Evolutionary conservation across 2,329 filamentous ascomycete species (phyloP).

Genomic region (Lasiodiplodia theobromae): DNA sequence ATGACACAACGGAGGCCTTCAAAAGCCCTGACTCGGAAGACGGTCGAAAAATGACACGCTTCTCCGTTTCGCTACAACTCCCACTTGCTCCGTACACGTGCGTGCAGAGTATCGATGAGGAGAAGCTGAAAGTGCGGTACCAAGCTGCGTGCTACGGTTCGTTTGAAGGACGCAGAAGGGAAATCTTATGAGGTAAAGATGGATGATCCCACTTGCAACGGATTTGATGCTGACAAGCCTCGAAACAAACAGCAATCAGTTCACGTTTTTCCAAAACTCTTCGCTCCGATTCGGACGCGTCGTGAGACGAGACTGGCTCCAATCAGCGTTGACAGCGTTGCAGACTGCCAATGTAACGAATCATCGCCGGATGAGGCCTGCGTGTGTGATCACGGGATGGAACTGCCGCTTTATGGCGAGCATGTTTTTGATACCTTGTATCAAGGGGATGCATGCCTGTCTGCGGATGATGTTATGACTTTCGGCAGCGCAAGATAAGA

Average conservation of each 20-base stretch:
- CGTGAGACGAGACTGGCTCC: not conserved
- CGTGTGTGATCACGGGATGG: not conserved
- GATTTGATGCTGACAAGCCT: not conserved
- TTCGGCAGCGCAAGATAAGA: not conserved
- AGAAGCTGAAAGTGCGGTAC: conserved; percentile 4
- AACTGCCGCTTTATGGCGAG: not conserved
- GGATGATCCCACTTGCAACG: too few species aligned
- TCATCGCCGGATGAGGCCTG: not conserved
- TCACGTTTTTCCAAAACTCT: not conserved
- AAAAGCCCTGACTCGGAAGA: not conserved
- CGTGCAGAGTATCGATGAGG: conserved; percentile 1
- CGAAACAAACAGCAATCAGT: not conserved
- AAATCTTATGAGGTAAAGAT: not conserved
- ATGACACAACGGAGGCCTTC: not conserved
- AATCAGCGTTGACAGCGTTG: too few species aligned
- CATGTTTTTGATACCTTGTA: conserved; percentile 5
- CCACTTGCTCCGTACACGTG: not conserved
- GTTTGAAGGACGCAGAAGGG: not conserved
- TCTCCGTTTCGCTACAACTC: not conserved
- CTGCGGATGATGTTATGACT: not conserved
- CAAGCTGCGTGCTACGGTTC: not conserved
- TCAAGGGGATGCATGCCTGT: not conserved
- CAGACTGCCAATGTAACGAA: too few species aligned
- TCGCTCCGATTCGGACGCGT: not conserved
- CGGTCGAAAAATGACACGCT: not conserved